phyloP scores from a whole-genome alignment of 345 rosid genomes.

The Linum trigynum region DNA sequence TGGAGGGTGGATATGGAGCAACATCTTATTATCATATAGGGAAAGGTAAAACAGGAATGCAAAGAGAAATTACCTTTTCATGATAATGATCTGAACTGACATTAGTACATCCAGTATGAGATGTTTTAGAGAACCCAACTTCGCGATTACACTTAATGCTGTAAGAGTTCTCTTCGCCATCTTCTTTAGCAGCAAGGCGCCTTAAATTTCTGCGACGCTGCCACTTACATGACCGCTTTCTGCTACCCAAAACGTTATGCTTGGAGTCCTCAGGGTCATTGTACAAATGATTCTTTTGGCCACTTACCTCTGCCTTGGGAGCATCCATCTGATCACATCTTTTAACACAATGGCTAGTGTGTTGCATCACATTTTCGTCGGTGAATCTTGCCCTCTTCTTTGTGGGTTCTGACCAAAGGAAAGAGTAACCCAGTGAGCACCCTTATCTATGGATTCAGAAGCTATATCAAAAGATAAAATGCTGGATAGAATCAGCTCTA shows the following conservation, averaged over 20 bases:
- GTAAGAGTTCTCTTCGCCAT: slow-evolving; percentile 3
- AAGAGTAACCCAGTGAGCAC: neutral
- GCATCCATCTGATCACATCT: slow-evolving; percentile 2
- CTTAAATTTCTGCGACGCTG: slow-evolving; percentile 26
- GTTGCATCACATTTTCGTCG: slow-evolving; percentile 16
- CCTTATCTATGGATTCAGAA: neutral
- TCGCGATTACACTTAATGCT: neutral
- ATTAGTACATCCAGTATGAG: slow-evolving; percentile 1
- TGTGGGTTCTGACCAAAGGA: slow-evolving; percentile 21
- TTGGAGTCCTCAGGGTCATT: slow-evolving; percentile 9
- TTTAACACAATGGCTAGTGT: slow-evolving; percentile 1
- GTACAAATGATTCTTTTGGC: slow-evolving; percentile 9
- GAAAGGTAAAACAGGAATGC: neutral
- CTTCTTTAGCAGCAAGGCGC: slow-evolving; percentile 13
- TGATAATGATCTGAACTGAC: slow-evolving; percentile 8
- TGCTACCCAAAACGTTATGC: slow-evolving; percentile 8
- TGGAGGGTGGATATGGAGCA: slow-evolving; percentile 8
- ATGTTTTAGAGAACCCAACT: slow-evolving; percentile 4
- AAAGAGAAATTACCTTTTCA: slow-evolving; percentile 20
- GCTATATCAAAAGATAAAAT: neutral
- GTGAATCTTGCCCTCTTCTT: slow-evolving; percentile 27
- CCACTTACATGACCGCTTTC: slow-evolving; percentile 31
- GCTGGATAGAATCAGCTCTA: neutral
- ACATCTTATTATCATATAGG: neutral
- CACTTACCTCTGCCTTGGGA: neutral